Evolutionary conservation across 2,329 filamentous ascomycete species (phyloP).

Genomic region (Drechslerella dactyloides): DNA sequence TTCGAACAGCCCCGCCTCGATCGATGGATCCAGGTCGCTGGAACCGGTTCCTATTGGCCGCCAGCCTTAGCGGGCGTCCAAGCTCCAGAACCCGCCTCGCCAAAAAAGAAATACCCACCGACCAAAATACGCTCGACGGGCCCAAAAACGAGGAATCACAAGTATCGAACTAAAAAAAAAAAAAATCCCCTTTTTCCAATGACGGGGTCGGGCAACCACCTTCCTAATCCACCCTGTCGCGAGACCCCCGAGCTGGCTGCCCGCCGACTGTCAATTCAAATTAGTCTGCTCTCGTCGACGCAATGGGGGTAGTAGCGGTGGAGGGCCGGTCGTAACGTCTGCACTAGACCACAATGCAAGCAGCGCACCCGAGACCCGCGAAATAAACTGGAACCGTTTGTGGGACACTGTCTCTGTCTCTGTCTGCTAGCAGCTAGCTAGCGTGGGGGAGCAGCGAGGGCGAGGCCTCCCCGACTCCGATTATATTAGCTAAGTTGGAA

Average conservation of each 20-base stretch:
- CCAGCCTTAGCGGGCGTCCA: conserved; percentile 2
- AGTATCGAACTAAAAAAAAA: too few species aligned
- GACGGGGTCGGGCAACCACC: conserved; percentile 31
- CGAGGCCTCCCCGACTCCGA: conserved; percentile 1
- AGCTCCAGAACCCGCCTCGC: background rate
- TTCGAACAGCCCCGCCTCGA: conserved; percentile 46
- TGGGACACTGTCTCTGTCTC: too few species aligned
- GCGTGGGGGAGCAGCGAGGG: conserved; percentile 48
- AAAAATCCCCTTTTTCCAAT: conserved; percentile 37
- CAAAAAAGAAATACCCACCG: conserved; percentile 3
- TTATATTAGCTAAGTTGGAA: too few species aligned
- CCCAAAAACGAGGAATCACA: too few species aligned
- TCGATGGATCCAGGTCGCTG: conserved; percentile 51
- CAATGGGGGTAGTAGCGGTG: conserved; percentile 17
- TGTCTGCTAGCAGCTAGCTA: too few species aligned
- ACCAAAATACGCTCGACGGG: background rate
- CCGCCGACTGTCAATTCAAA: too few species aligned
- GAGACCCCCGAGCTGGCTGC: background rate
- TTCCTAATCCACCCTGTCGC: conserved; percentile 29
- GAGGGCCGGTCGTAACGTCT: too few species aligned
- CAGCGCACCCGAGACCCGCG: conserved; percentile 50
- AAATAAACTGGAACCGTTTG: conserved; percentile 23
- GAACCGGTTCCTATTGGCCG: conserved; percentile 50
- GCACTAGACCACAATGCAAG: conserved; percentile 30
- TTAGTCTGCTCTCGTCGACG: background rate